Conservation (phyloP, 192 early-diverging fungal species). For the Backusella westeae region DNA sequence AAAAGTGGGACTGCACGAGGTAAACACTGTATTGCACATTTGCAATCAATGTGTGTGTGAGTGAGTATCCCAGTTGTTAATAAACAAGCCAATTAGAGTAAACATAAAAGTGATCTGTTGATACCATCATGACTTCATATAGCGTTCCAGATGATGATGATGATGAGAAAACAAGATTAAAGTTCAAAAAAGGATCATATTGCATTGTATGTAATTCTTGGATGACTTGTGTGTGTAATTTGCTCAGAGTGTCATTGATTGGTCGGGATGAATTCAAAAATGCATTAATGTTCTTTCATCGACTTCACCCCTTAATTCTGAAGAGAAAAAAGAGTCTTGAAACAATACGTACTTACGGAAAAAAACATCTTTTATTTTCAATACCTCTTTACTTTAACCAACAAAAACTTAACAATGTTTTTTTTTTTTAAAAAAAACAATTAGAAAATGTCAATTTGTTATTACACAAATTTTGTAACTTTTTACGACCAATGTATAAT, state of each 20-base stretch:
- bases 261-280: background rate
- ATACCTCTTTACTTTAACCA: background rate
- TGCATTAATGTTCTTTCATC: background rate
- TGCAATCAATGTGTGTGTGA: no score
- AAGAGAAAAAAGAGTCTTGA: no score
- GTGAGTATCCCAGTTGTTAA: no score
- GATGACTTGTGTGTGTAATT: background rate
- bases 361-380: background rate
- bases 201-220: no score
- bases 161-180: no score
- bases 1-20: no score
- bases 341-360: no score
- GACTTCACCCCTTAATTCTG: background rate
- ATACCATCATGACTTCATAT: no score
- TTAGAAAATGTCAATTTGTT: background rate
- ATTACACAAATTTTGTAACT: background rate
- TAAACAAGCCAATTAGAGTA: no score
- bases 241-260: background rate
- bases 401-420: background rate
- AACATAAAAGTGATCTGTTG: no score
- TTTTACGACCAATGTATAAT: background rate
- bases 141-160: background rate
- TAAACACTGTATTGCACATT: no score
- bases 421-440: background rate
- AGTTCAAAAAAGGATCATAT: no score